A percentile compares a stretch with the other conserved stretches of the same genome.
phyloP scores from a whole-genome alignment of 257 asterid genomes.

The Petunia axillaris region DNA sequence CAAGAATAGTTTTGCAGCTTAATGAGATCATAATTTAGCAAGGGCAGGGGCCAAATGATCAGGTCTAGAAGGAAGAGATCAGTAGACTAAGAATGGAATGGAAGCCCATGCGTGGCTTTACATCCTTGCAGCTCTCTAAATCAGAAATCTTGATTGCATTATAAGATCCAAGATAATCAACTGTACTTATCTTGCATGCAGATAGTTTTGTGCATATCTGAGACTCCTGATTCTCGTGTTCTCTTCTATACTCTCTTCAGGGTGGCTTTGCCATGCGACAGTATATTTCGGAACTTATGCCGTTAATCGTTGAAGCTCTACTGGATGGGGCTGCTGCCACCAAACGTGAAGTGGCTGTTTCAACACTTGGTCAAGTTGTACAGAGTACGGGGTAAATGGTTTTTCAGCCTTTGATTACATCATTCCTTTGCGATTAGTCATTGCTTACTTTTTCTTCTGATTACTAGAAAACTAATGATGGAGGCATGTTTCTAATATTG shows the following conservation, averaged over 20 bases:
- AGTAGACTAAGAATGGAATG: background rate
- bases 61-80: background rate
- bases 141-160: background rate
- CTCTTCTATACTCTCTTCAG: constrained; percentile 47
- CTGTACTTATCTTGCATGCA: background rate
- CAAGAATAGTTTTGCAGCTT: constrained; percentile 18
- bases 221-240: constrained; percentile 15
- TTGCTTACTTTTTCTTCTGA: background rate
- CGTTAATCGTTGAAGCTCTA: constrained; percentile 89
- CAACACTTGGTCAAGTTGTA: constrained; percentile 98
- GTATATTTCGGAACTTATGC: constrained; percentile 96
- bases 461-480: background rate
- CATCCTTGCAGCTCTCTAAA: background rate
- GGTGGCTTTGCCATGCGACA: constrained; percentile 99
- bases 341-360: constrained; percentile 98
- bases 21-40: background rate
- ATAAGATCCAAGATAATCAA: background rate
- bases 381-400: constrained; percentile 96
- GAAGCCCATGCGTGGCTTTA: background rate
- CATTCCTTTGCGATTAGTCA: constrained; percentile 22
- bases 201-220: constrained; percentile 20
- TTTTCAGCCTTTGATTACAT: constrained; percentile 27
- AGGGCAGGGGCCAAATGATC: background rate
- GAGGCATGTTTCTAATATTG: constrained; percentile 22
- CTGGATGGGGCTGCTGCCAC: constrained; percentile 94